Conservation (phyloP, 2,329 filamentous ascomycete genomes). For the Balansia obtecta region DNA sequence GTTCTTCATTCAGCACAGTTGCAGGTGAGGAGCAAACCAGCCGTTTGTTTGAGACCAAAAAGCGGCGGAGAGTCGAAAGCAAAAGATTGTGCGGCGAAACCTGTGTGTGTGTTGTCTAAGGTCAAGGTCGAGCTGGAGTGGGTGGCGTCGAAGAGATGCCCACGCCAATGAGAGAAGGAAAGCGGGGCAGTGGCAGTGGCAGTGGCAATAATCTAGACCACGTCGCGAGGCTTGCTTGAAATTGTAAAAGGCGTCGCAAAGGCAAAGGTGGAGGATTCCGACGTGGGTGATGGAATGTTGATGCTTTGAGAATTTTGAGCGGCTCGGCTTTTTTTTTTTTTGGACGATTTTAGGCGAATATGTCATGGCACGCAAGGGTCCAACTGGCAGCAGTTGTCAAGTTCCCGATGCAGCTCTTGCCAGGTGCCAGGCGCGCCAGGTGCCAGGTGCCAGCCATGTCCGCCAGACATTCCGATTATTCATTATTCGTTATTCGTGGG, state of each 20-base stretch:
- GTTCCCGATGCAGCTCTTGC: not conserved
- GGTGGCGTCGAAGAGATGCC: slow-evolving; percentile 5
- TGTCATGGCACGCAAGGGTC: not conserved
- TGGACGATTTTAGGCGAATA: too few species aligned
- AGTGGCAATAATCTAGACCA: too few species aligned
- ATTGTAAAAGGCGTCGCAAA: too few species aligned
- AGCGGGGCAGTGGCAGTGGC: slow-evolving; percentile 4
- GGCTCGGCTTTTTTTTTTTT: too few species aligned
- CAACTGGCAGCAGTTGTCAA: slow-evolving; percentile 3
- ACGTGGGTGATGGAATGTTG: not conserved
- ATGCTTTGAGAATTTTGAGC: not conserved
- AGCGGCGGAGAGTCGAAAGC: slow-evolving; percentile 1
- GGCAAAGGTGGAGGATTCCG: not conserved
- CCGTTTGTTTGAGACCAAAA: not conserved
- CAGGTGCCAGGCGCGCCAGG: slow-evolving; percentile 1
- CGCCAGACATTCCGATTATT: not conserved
- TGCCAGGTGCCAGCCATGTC: not conserved
- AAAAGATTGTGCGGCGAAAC: slow-evolving; percentile 2
- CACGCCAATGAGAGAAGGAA: slow-evolving; percentile 1
- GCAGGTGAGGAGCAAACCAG: not conserved
- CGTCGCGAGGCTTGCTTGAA: not conserved
- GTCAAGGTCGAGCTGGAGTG: not conserved
- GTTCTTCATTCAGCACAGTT: slow-evolving; percentile 3
- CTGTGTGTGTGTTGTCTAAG: too few species aligned
- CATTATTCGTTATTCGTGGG: not conserved